Base-by-base conservation (phyloP, 2,329 filamentous ascomycete species). In the Trichoderma citrinoviride region DNA sequence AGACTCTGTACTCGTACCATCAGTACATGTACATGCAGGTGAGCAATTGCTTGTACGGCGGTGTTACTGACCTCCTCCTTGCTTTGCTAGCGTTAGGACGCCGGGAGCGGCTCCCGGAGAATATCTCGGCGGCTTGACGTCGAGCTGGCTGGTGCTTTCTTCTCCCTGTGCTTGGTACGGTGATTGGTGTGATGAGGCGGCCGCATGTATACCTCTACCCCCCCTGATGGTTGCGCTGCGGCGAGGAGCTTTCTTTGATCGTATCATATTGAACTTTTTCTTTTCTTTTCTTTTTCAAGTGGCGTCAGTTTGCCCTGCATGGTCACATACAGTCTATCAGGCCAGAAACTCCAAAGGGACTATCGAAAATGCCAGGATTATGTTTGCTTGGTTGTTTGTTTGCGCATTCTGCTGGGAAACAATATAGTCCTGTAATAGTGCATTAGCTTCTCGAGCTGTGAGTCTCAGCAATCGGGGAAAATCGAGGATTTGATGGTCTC, bases 21-120 rank as follows among this genome's bases (percentile, higher is more conserved):
- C 29, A 14, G 50, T 40, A 54, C 50, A 54, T n/a, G 25, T 33
- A 52, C 29, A 21, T 19, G 19, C 15, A 40, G 14, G 19, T 49
- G 23, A 21, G 43, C 15, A 23, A 17, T 52, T 52, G 17, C 49
- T 12, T 52, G 49, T 29, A 29, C 46, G 3, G 19, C 2, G 19
- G 25, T 50, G 23, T 50, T 37, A 47, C 44, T 19, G 33, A 29
- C 40, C 21, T n/a, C 56, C 44, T 49, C 46, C 57, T 52, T 61
- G 57, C 47, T 37, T 52, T 52, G 57, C 47, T 52, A 61, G 57
- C 47, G 47, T 33, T 43, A 7, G 12, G 47, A 23, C 7, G 52
- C 17, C 33, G 47, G 57, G 57, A 61, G 46, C 57, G 33, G 57
- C 57, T 50, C 4, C 33, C 57, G 57, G 57, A 61, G 57, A 61